Base-by-base conservation (phyloP, 371 early-diverging fungal genomes). In the Mucor sp. region DNA sequence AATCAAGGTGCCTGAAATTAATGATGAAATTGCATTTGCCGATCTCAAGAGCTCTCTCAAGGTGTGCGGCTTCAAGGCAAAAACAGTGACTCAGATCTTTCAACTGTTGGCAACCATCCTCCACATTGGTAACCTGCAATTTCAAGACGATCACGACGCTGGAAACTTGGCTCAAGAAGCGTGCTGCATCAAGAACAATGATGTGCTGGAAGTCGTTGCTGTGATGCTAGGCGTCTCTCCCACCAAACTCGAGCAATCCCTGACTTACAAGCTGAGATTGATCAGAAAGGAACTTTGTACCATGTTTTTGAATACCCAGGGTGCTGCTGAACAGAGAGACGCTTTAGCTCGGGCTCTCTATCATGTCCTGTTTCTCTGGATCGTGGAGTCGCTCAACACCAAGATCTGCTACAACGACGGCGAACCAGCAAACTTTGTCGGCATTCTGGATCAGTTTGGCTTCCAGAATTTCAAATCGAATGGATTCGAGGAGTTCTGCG, bases 401-500 rank as follows among this genome's bases (percentile, higher is more conserved):
- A 88, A 85, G 72, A 83, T 94, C 33, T 88, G 88, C 69, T 79
- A 81, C 53, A 81, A 74, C 39, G 85, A 87, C 37, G 81, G 84
- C 48, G 80, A 83, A 25, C 85, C 85, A 62, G 85, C 87, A 63
- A 89, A 86, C 60, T 89, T 91, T 68, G 86, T 94, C 27, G 91
- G 90, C 32, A 76, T 94, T 44, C 66, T 92, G 8, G 94, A 93
- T 60, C 80, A 92, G 53, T 86, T 90, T 57, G 94, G 94, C 17
- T 90, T 90, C 76, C 87, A 91, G 60, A 75, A 85, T 72, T 79
- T 76, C 58, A 74, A 79, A 55, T 77, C 73, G 55, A 90, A 87
- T 73, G 88, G 87, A 2, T 89, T 94, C 71, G 90, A 94, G 66
- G 90, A 94, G 48, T 88, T 96, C 63, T 84, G 93, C 50, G 84